Percentiles rank a stretch among this genome's conserved stretches.
Conservation (phyloP, 768 basidiomycete species). For the Trametes villosa region DNA sequence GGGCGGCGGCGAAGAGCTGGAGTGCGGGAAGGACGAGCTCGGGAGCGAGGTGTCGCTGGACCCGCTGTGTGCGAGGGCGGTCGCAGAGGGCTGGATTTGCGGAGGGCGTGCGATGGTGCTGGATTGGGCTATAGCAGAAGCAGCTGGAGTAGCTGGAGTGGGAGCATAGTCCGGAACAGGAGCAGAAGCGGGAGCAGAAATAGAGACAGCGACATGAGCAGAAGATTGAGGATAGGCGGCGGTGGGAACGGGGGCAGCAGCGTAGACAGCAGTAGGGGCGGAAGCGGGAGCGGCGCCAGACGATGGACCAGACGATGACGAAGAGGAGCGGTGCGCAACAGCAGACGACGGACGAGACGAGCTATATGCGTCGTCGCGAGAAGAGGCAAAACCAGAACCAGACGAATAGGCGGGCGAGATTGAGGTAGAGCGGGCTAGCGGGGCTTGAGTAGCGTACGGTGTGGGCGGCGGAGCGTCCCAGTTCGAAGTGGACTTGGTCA, state of each 20-base stretch:
- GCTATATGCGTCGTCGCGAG: not conserved
- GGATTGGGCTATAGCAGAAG: not conserved
- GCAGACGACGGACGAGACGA: conserved; percentile 18
- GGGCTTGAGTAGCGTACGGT: not conserved
- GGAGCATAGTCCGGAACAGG: no score
- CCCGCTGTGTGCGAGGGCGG: not conserved
- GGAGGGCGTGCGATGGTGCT: not conserved
- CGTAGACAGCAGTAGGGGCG: not conserved
- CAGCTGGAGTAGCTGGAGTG: no score
- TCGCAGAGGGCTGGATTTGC: not conserved
- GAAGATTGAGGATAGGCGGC: not conserved
- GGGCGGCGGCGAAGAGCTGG: conserved; percentile 7
- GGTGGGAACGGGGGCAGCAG: no score
- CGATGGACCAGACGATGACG: conserved; percentile 2
- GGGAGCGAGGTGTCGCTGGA: conserved; percentile 14
- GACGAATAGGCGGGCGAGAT: not conserved
- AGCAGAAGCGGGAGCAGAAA: not conserved
- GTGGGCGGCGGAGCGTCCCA: not conserved
- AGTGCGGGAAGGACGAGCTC: conserved; percentile 9
- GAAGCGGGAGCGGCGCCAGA: not conserved
- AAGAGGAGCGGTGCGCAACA: conserved; percentile 3
- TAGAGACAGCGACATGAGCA: not conserved
- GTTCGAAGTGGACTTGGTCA: not conserved
- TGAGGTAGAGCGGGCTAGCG: not conserved
- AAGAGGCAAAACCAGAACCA: no score